These are phyloP conservation scores for Colletotrichum viniferum DNA, from an alignment of 2,329 filamentous ascomycete species.

Conservation along the genomic window DNA sequence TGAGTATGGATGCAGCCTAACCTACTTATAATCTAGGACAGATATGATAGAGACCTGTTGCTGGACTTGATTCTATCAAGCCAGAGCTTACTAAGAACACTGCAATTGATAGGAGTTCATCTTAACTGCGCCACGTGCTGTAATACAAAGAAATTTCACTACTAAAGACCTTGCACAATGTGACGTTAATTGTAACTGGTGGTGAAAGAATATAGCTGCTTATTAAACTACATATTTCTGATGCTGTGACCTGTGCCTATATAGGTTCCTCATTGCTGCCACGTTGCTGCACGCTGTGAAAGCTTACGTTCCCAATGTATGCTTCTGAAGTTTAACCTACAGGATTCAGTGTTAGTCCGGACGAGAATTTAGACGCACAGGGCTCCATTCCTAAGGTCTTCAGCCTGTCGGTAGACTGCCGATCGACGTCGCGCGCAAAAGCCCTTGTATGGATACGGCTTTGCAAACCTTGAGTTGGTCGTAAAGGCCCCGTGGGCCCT, in stretches of 20 bases:
- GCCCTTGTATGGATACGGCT: too few relatives aligned
- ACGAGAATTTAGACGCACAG: background rate
- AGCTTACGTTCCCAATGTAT: background rate
- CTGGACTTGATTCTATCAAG: background rate
- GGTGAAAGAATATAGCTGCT: too few relatives aligned
- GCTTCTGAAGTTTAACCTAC: background rate
- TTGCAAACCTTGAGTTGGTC: background rate
- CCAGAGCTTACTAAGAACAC: background rate
- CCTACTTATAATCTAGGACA: background rate
- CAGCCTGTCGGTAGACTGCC: conserved; percentile 1
- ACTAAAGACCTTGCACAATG: background rate
- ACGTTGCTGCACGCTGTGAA: too few relatives aligned
- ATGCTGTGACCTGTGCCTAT: too few relatives aligned
- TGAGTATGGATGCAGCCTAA: background rate
- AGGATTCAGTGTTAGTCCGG: too few relatives aligned
- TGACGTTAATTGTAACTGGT: background rate
- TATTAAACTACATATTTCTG: too few relatives aligned
- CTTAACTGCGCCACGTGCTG: background rate
- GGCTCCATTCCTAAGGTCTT: background rate
- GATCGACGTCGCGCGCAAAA: background rate
- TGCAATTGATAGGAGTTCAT: background rate
- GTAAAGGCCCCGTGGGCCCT: background rate
- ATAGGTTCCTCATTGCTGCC: too few relatives aligned
- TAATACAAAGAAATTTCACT: conserved; percentile 1
- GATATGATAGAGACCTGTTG: background rate